phyloP scores from a whole-genome alignment of 2,329 filamentous ascomycete genomes.

The Lecanoromycetidae sp. region DNA sequence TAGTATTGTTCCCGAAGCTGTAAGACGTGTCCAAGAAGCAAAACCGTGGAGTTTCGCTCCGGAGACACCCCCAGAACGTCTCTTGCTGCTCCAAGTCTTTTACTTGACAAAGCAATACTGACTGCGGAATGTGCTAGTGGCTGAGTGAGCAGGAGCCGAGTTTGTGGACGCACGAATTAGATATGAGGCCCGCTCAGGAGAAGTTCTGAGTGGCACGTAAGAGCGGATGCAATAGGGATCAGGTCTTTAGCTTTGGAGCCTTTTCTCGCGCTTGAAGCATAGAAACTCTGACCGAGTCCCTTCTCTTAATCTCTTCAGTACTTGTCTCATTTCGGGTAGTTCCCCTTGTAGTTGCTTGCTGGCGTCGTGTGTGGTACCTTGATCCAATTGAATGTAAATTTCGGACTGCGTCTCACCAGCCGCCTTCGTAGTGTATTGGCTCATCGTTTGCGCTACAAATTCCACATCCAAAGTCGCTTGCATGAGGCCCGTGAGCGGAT shows the following conservation, averaged over 20 bases:
- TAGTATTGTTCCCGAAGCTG: conserved; percentile 25
- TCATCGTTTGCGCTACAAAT: conserved; percentile 88
- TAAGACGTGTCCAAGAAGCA: background rate
- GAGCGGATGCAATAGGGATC: background rate
- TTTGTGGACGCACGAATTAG: conserved; percentile 42
- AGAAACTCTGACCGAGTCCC: conserved; percentile 74
- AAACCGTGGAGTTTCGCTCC: no score
- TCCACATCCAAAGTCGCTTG: conserved; percentile 96
- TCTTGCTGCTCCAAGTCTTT: no score
- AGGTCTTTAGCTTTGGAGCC: background rate
- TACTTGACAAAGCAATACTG: background rate
- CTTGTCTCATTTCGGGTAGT: conserved; percentile 74
- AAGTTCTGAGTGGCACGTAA: conserved; percentile 22
- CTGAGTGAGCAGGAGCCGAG: conserved; percentile 38
- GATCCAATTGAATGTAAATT: conserved; percentile 85
- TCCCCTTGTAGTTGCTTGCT: conserved; percentile 70
- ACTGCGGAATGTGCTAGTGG: conserved; percentile 24
- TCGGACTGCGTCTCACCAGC: conserved; percentile 72
- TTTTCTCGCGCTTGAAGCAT: conserved; percentile 55
- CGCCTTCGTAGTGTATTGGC: conserved; percentile 73
- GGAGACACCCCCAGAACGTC: background rate
- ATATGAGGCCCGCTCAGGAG: conserved; percentile 30
- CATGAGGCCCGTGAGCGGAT: conserved; percentile 73
- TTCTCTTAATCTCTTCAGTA: conserved; percentile 73
- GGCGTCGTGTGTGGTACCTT: conserved; percentile 77